Conservation (phyloP, 768 basidiomycete genomes). For the Boletus reticuloceps region DNA sequence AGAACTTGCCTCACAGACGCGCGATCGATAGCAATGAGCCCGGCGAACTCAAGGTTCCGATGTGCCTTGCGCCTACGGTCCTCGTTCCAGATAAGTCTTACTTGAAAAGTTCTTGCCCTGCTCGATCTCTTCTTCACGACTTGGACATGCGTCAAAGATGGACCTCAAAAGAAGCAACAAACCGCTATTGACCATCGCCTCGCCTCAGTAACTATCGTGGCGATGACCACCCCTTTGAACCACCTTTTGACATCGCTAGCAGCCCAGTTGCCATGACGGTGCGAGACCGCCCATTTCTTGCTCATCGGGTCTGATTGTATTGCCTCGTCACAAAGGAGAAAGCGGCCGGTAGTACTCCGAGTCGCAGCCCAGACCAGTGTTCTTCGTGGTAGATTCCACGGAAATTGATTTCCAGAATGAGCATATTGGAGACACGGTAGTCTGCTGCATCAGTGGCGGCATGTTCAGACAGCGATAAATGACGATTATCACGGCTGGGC, state of each 20-base stretch:
- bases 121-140: slow-evolving; percentile 1
- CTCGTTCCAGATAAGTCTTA: background rate
- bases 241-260: background rate
- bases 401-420: slow-evolving; percentile 8
- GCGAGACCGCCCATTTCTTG: slow-evolving; percentile 9
- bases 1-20: too few species aligned
- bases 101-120: background rate
- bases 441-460: slow-evolving; percentile 1
- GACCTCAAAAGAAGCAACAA: background rate
- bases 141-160: slow-evolving; percentile 3
- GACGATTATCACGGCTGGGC: slow-evolving; percentile 6
- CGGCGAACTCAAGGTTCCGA: background rate
- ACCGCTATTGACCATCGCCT: background rate
- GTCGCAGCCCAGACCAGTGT: slow-evolving; percentile 14
- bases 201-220: slow-evolving; percentile 5
- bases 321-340: slow-evolving; percentile 1
- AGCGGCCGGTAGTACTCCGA: slow-evolving; percentile 1
- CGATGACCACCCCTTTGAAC: slow-evolving; percentile 7
- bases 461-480: slow-evolving; percentile 5
- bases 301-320: slow-evolving; percentile 4
- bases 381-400: slow-evolving; percentile 12
- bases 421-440: slow-evolving; percentile 9
- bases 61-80: background rate
- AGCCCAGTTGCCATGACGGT: slow-evolving; percentile 11
- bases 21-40: too few species aligned